These are phyloP conservation scores for Pochonia chlamydosporia DNA, from an alignment of 2,329 filamentous ascomycete species.

Conservation along the genomic window DNA sequence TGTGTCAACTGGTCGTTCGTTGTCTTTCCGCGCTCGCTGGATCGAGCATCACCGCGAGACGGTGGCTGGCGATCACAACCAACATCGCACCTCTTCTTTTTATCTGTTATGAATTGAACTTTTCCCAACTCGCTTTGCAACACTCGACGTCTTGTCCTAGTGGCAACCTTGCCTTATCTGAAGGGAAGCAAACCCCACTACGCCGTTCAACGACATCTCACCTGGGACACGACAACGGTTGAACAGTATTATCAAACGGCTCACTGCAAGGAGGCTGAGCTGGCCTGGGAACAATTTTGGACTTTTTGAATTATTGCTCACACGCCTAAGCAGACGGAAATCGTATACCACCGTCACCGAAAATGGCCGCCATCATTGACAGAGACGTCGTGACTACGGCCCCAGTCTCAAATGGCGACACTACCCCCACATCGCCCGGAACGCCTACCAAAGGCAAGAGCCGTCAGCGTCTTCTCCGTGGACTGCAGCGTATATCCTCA, in stretches of 20 bases:
- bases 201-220: background rate
- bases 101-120: conserved; percentile 1
- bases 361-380: conserved; percentile 3
- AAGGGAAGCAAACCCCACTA: background rate
- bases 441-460: conserved; percentile 53
- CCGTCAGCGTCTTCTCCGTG: conserved; percentile 64
- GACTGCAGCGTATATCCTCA: conserved; percentile 76
- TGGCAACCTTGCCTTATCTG: background rate
- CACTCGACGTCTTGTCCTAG: background rate
- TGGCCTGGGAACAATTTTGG: too few relatives aligned
- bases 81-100: background rate
- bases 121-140: background rate
- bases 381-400: conserved; percentile 15
- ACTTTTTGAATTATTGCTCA: too few relatives aligned
- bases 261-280: background rate
- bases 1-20: background rate
- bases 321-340: background rate
- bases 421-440: conserved; percentile 17
- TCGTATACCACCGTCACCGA: background rate
- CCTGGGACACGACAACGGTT: background rate
- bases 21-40: conserved; percentile 4
- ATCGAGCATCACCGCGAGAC: conserved; percentile 2
- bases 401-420: conserved; percentile 19
- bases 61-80: conserved; percentile 5
- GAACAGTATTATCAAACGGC: background rate